Evolutionary conservation across 164 flowering plant genomes (phyloP).

Genomic region (Chimonanthus salicifolius): DNA sequence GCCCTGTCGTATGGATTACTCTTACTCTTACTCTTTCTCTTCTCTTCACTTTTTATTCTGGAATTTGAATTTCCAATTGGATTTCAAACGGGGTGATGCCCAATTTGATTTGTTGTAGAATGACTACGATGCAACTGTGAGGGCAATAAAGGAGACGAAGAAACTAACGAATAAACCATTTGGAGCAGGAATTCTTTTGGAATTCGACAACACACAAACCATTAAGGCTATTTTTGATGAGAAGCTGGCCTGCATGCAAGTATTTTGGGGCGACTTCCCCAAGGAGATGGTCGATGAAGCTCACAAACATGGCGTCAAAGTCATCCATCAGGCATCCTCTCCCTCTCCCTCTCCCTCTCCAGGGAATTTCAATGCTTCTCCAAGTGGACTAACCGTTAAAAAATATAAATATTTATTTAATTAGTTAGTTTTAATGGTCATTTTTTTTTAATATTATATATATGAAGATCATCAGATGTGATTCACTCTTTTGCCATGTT

Average conservation of each 20-base stretch:
- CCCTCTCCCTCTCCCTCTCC: too few relatives aligned
- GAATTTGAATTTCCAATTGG: not conserved
- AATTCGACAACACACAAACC: constrained; percentile 19
- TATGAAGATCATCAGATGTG: too few relatives aligned
- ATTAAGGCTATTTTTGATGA: constrained; percentile 26
- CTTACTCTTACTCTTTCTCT: too few relatives aligned
- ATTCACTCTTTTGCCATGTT: too few relatives aligned
- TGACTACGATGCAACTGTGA: constrained; percentile 22
- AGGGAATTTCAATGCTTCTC: too few relatives aligned
- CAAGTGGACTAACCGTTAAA: too few relatives aligned
- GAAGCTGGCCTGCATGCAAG: constrained; percentile 24
- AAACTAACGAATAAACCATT: constrained; percentile 22
- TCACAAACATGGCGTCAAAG: constrained; percentile 29
- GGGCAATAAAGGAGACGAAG: constrained; percentile 20
- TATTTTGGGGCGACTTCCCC: constrained; percentile 29
- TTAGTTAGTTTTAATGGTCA: too few relatives aligned
- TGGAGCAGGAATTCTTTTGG: constrained; percentile 21
- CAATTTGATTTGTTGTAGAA: constrained; percentile 5
- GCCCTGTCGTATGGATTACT: constrained; percentile 20
- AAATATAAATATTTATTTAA: too few relatives aligned
- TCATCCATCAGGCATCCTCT: constrained; percentile 20
- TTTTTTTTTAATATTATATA: too few relatives aligned
- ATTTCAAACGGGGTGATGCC: not conserved
- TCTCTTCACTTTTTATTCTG: not conserved
- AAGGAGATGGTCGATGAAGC: constrained; percentile 36